Evolutionary conservation across 2,329 filamentous ascomycete genomes (phyloP).

Genomic region (Fonsecaea nubica): DNA sequence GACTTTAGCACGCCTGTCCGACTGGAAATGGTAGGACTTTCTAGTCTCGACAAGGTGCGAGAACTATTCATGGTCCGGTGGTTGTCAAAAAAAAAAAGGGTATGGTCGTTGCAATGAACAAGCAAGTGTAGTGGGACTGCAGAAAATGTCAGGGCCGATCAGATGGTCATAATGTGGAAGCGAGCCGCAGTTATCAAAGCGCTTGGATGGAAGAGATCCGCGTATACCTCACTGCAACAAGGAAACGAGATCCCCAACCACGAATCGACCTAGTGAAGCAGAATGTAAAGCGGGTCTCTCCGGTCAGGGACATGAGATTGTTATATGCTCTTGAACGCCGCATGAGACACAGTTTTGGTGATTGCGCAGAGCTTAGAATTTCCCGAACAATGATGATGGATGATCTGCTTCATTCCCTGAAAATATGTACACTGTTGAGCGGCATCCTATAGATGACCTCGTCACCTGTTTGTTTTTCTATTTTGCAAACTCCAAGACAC

Average conservation of each 20-base stretch:
- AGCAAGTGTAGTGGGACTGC: too few species aligned
- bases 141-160: too few species aligned
- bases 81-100: too few species aligned
- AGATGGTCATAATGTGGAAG: too few species aligned
- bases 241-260: not conserved
- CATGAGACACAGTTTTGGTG: not conserved
- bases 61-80: too few species aligned
- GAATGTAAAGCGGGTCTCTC: not conserved
- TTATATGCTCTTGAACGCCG: not conserved
- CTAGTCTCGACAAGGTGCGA: too few species aligned
- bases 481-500: slow-evolving; percentile 7
- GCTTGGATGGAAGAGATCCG: not conserved
- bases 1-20: too few species aligned
- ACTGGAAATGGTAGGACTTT: too few species aligned
- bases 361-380: not conserved
- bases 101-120: too few species aligned
- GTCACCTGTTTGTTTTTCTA: slow-evolving; percentile 11
- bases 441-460: not conserved
- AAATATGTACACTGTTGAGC: slow-evolving; percentile 19
- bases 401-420: slow-evolving; percentile 17
- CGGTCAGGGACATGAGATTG: not conserved
- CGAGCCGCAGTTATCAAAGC: not conserved
- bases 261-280: not conserved
- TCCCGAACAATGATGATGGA: slow-evolving; percentile 5
- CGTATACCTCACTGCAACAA: not conserved